These are phyloP conservation scores for Globisporangium nagaii DNA, from an alignment of 352 stramenopile genomes.

Conservation along the genomic window DNA sequence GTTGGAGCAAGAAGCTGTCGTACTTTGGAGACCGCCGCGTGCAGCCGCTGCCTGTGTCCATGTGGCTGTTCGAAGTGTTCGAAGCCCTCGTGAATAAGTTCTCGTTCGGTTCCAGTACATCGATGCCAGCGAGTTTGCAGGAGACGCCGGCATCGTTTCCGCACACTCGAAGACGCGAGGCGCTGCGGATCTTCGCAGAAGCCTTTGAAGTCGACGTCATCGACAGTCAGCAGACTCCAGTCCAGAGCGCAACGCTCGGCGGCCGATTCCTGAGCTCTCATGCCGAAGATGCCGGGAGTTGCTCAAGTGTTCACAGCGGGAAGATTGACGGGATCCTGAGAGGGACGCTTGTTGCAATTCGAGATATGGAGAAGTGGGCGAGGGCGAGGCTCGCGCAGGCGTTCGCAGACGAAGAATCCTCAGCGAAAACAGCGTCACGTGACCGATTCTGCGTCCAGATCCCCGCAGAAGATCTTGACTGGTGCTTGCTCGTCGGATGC, in stretches of 20 bases:
- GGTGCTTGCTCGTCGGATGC: conserved; percentile 29
- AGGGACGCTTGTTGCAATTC: not conserved
- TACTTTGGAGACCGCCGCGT: conserved; percentile 4
- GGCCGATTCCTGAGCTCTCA: conserved; percentile 5
- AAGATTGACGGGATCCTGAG: not conserved
- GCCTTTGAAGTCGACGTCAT: not conserved
- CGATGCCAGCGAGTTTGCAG: not conserved
- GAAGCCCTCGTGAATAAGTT: conserved; percentile 11
- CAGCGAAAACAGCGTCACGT: not conserved
- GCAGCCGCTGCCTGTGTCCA: not conserved
- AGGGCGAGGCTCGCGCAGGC: not conserved
- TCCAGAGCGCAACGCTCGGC: conserved; percentile 4
- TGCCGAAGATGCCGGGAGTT: not conserved
- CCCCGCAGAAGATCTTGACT: conserved; percentile 16
- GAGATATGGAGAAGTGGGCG: conserved; percentile 3
- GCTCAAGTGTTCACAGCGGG: not conserved
- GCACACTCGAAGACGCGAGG: not conserved
- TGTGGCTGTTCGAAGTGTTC: conserved; percentile 6
- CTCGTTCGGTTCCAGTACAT: not conserved
- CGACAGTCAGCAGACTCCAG: not conserved
- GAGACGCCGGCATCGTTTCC: conserved; percentile 2
- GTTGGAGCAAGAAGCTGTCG: not conserved
- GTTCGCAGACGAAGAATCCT: not conserved
- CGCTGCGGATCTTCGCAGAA: conserved; percentile 1
- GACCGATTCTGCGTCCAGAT: conserved; percentile 9